A percentile compares a stretch with the other conserved stretches of the same genome.
Conservation (phyloP, 2,329 filamentous ascomycete species). For the Periconia sp. region DNA sequence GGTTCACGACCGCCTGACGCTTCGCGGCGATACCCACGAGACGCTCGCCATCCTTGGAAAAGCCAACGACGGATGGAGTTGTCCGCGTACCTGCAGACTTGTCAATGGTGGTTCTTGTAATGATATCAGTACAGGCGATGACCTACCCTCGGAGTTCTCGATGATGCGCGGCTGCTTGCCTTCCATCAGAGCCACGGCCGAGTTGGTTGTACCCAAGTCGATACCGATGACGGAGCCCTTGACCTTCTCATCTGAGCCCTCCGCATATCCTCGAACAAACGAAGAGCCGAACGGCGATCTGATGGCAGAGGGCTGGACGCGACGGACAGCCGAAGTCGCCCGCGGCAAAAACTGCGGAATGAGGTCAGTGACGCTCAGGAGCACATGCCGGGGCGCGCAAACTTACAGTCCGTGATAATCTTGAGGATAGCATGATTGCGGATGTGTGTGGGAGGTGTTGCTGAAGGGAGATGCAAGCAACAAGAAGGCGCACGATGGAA, state of each 20-base stretch:
- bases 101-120: slow-evolving; percentile 5
- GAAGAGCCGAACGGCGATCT: slow-evolving; percentile 74
- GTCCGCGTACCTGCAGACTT: slow-evolving; percentile 73
- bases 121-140: slow-evolving; percentile 2
- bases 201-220: slow-evolving; percentile 97
- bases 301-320: slow-evolving; percentile 64
- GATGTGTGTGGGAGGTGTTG: slow-evolving; percentile 34
- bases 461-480: slow-evolving; percentile 36
- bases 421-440: slow-evolving; percentile 49
- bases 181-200: slow-evolving; percentile 96
- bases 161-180: slow-evolving; percentile 95
- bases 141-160: slow-evolving; percentile 89
- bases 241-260: slow-evolving; percentile 78
- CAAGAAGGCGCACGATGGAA: slow-evolving; percentile 11
- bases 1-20: slow-evolving; percentile 97
- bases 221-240: slow-evolving; percentile 98
- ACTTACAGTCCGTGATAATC: slow-evolving; percentile 51
- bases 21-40: slow-evolving; percentile 97
- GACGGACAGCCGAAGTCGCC: slow-evolving; percentile 71
- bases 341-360: slow-evolving; percentile 67
- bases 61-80: slow-evolving; percentile 93
- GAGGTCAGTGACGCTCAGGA: slow-evolving; percentile 30
- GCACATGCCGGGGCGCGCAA: slow-evolving; percentile 6
- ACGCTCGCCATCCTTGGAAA: slow-evolving; percentile 93
- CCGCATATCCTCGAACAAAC: slow-evolving; percentile 76